Percentiles rank a stretch among this genome's conserved stretches.
Evolutionary conservation across 208 protist genomes (phyloP).

Genomic region (Trypanosomatidae sp.): DNA sequence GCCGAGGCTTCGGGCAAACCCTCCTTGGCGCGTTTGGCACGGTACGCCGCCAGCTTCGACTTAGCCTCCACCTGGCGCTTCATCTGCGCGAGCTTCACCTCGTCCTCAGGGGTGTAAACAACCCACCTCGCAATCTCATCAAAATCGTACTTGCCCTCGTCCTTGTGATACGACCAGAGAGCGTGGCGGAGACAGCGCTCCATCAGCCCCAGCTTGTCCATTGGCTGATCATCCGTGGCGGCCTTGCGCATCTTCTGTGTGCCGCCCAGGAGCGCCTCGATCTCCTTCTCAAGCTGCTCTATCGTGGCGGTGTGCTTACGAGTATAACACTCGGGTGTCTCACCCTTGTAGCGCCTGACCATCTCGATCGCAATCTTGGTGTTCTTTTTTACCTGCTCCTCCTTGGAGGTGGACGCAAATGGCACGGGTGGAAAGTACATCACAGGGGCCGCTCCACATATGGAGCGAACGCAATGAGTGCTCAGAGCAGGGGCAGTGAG

Average conservation of each 20-base stretch:
- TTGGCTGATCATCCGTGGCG: constrained; percentile 80
- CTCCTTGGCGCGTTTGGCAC: constrained; percentile 61
- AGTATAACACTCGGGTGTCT: constrained; percentile 69
- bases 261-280: constrained; percentile 85
- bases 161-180: constrained; percentile 91
- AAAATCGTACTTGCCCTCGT: constrained; percentile 87
- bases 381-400: constrained; percentile 88
- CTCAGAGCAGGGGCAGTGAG: constrained; percentile 40
- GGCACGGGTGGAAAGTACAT: constrained; percentile 78
- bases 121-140: constrained; percentile 90
- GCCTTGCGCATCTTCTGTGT: constrained; percentile 74
- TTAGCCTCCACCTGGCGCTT: constrained; percentile 80
- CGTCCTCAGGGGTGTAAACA: constrained; percentile 90
- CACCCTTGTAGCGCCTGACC: constrained; percentile 86
- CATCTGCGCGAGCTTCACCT: constrained; percentile 72
- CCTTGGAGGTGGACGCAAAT: constrained; percentile 44
- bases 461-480: constrained; percentile 53
- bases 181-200: constrained; percentile 92
- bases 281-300: constrained; percentile 89
- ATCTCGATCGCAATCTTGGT: constrained; percentile 91
- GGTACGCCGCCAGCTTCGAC: constrained; percentile 72
- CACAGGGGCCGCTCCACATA: constrained; percentile 82
- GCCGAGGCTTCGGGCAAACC: constrained; percentile 56
- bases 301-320: constrained; percentile 80
- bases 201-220: constrained; percentile 91